Base-by-base conservation (phyloP, 352 stramenopile species). In the Halophytophthora polymorphica region DNA sequence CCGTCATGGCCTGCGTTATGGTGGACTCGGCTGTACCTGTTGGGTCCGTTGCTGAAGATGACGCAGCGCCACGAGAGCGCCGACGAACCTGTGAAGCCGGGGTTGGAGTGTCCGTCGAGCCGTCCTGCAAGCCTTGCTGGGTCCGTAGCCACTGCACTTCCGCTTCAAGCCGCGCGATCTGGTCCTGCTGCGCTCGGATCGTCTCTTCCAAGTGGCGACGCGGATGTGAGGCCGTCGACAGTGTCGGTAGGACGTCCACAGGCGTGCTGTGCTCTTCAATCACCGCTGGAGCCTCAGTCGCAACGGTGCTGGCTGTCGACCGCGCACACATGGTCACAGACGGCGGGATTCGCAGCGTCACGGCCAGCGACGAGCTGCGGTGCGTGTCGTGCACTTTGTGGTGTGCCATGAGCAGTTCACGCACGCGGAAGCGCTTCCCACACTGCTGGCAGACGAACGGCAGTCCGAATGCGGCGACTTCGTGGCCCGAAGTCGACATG, bases 101-200 rank as follows among this genome's bases (percentile, higher is more conserved):
- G 47, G 15, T 18, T 42, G 44, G 10, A 12, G 45, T 45, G n/a
- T 58, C 64, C 4, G 43, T 46, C 18, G 22, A 58, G 23, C 47
- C 23, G 39, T 33, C 11, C 6, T 18, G 37, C 33, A 50, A 41
- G 2, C 40, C 22, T 39, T 66, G 53, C 0, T 42, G 51, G n/a
- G n/a, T n/a, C 37, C 61, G 62, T 2, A 80, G 61, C 25, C 67
- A 58, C 34, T 66, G 45, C 2, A 80, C 45, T 38, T 81, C 63
- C 11, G 58, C 58, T 45, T 74, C 58, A 13, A 80, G 62, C 18
- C 43, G 50, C 15, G 71, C 60, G 40, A 83, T 82, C 56, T 86
- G 53, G 35, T 70, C 54, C 35, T 78, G 65, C 38, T 85, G 71
- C 15, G 64, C 54, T 41, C 61, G 61, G 44, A 82, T 69, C 28